Percentiles rank a stretch among this genome's conserved stretches.
Conservation (phyloP, 768 basidiomycete species). For the Hypholoma sublateritium region DNA sequence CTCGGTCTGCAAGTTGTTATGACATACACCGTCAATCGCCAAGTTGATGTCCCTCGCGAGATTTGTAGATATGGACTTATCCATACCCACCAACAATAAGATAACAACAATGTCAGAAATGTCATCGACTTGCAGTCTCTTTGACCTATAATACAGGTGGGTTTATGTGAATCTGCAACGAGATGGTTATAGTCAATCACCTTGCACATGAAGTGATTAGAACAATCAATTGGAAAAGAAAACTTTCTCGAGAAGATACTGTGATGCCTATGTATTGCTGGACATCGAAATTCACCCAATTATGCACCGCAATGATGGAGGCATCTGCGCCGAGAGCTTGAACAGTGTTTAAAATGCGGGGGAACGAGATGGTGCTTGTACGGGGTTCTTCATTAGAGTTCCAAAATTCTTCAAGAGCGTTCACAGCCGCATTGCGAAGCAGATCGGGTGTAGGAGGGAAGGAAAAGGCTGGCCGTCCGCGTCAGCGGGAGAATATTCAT, state of each 20-base stretch:
- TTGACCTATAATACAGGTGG: slow-evolving; percentile 25
- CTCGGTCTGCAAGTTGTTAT: slow-evolving; percentile 33
- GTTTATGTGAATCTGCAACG: neutral
- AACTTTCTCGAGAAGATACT: slow-evolving; percentile 23
- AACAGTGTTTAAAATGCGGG: slow-evolving; percentile 35
- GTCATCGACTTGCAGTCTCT: slow-evolving; percentile 36
- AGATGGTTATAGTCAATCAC: slow-evolving; percentile 32
- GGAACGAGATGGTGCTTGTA: slow-evolving; percentile 30
- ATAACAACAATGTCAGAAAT: slow-evolving; percentile 47
- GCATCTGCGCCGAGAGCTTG: slow-evolving; percentile 45
- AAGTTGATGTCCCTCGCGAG: slow-evolving; percentile 45
- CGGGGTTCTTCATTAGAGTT: slow-evolving; percentile 9
- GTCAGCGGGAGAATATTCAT: neutral
- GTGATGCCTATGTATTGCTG: slow-evolving; percentile 11
- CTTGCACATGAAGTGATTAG: slow-evolving; percentile 42
- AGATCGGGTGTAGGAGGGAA: slow-evolving; percentile 1
- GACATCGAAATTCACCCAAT: slow-evolving; percentile 1
- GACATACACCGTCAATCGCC: slow-evolving; percentile 48
- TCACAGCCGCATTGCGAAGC: slow-evolving; percentile 11
- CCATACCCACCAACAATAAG: slow-evolving; percentile 57
- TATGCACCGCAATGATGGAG: slow-evolving; percentile 24
- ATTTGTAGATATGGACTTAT: slow-evolving; percentile 44
- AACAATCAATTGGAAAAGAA: slow-evolving; percentile 40
- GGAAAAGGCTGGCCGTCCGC: slow-evolving; percentile 6
- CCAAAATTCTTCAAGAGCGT: slow-evolving; percentile 12